A percentile compares a stretch with the other conserved stretches of the same genome.
Evolutionary conservation across 352 stramenopile species (phyloP).

Genomic region (Phytophthora syringae): DNA sequence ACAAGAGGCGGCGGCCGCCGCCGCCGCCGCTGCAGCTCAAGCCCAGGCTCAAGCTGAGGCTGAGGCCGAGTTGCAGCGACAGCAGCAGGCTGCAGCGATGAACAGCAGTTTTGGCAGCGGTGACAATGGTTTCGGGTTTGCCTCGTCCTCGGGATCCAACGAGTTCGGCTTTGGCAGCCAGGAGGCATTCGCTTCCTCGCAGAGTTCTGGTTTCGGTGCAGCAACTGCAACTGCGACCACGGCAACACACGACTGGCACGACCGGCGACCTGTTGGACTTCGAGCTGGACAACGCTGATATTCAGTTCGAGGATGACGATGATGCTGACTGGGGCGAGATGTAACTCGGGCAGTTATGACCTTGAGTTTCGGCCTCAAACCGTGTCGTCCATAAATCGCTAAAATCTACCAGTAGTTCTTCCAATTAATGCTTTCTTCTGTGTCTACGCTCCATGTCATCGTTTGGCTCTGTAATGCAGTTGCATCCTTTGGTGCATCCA

Average conservation of each 20-base stretch:
- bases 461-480: too few species aligned
- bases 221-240: constrained; percentile 33
- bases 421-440: too few species aligned
- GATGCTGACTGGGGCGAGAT: constrained; percentile 88
- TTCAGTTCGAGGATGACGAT: constrained; percentile 83
- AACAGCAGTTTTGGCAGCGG: constrained; percentile 37
- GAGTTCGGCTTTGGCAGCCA: constrained; percentile 46
- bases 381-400: constrained; percentile 11
- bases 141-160: constrained; percentile 27
- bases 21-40: constrained; percentile 14
- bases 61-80: constrained; percentile 33
- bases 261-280: constrained; percentile 78
- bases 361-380: background rate
- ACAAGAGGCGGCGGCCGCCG: constrained; percentile 26
- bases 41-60: constrained; percentile 41
- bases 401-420: background rate
- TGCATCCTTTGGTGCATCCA: too few species aligned
- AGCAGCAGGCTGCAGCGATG: constrained; percentile 35
- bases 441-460: too few species aligned
- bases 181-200: constrained; percentile 33
- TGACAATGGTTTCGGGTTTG: constrained; percentile 30
- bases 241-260: constrained; percentile 35
- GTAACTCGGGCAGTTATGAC: constrained; percentile 33
- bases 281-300: constrained; percentile 75
- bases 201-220: constrained; percentile 24